Percentiles rank a stretch among this genome's conserved stretches.
Evolutionary conservation across 805 yeast genomes (phyloP).

Genomic region (Scheffersomyces lignosus): DNA sequence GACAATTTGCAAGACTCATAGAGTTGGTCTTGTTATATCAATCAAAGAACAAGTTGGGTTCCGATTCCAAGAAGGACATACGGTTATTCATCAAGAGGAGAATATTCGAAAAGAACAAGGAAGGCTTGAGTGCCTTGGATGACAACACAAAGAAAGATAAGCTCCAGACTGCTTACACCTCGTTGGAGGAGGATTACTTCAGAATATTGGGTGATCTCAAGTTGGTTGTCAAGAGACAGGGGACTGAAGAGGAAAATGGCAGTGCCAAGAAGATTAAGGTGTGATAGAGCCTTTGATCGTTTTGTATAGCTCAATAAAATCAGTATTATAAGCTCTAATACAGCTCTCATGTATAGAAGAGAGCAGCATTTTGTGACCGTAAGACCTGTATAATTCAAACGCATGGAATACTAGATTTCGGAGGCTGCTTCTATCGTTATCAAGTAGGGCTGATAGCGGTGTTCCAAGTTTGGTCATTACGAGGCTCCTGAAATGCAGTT

Average conservation of each 20-base stretch:
- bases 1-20: slow-evolving; percentile 74
- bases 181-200: slow-evolving; percentile 69
- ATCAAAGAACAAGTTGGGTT: slow-evolving; percentile 19
- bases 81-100: slow-evolving; percentile 72
- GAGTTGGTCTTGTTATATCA: slow-evolving; percentile 69
- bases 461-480: too few species aligned
- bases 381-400: too few species aligned
- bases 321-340: too few species aligned
- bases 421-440: too few species aligned
- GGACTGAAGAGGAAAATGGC: slow-evolving; percentile 1
- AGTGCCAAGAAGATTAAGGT: slow-evolving; percentile 4
- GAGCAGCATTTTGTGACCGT: too few species aligned
- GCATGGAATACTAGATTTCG: too few species aligned
- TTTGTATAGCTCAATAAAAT: too few species aligned
- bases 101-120: slow-evolving; percentile 75
- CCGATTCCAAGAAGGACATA: slow-evolving; percentile 35
- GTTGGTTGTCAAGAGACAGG: slow-evolving; percentile 18
- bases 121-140: slow-evolving; percentile 68
- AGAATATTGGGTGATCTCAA: slow-evolving; percentile 48
- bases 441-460: too few species aligned
- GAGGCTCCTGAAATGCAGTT: too few species aligned
- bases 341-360: too few species aligned
- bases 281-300: too few species aligned
- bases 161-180: slow-evolving; percentile 70
- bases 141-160: slow-evolving; percentile 65